These are phyloP conservation scores for Sphaerulina musiva DNA, from an alignment of 2,329 filamentous ascomycete genomes.

Conservation along the genomic window DNA sequence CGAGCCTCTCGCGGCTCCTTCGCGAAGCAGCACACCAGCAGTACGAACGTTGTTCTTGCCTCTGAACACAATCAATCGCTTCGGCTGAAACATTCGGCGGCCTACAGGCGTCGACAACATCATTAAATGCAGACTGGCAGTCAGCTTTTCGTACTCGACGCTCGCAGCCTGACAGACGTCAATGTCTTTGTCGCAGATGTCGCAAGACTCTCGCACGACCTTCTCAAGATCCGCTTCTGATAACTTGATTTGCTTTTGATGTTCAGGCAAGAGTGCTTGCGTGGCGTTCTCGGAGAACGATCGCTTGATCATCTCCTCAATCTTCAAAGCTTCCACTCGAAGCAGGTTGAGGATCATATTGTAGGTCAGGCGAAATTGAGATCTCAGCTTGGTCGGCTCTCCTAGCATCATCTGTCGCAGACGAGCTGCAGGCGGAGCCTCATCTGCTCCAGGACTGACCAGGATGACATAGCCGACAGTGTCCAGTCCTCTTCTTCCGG, in stretches of 20 bases:
- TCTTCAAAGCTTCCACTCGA: constrained; percentile 91
- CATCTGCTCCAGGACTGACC: constrained; percentile 70
- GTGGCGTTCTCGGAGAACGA: constrained; percentile 98
- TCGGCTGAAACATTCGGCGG: constrained; percentile 67
- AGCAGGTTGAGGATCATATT: constrained; percentile 98
- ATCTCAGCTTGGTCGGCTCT: constrained; percentile 87
- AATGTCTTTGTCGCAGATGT: constrained; percentile 72
- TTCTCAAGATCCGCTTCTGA: constrained; percentile 88
- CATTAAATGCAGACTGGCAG: constrained; percentile 68
- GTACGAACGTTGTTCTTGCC: constrained; percentile 71
- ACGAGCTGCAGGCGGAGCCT: constrained; percentile 77
- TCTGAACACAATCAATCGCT: constrained; percentile 76
- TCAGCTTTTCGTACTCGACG: constrained; percentile 73
- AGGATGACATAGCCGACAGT: constrained; percentile 92
- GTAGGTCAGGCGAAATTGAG: constrained; percentile 94
- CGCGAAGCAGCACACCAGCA: constrained; percentile 69
- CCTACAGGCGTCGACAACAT: constrained; percentile 76
- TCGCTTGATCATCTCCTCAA: constrained; percentile 99
- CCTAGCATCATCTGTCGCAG: constrained; percentile 92
- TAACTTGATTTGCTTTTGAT: constrained; percentile 87
- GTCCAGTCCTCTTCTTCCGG: constrained; percentile 86
- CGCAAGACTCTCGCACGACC: constrained; percentile 77
- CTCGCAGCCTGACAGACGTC: constrained; percentile 75
- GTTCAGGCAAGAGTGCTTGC: constrained; percentile 85
- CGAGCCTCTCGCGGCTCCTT: constrained; percentile 62